Evolutionary conservation across 2,329 filamentous ascomycete genomes (phyloP).

Genomic region (Penicillium sp.): DNA sequence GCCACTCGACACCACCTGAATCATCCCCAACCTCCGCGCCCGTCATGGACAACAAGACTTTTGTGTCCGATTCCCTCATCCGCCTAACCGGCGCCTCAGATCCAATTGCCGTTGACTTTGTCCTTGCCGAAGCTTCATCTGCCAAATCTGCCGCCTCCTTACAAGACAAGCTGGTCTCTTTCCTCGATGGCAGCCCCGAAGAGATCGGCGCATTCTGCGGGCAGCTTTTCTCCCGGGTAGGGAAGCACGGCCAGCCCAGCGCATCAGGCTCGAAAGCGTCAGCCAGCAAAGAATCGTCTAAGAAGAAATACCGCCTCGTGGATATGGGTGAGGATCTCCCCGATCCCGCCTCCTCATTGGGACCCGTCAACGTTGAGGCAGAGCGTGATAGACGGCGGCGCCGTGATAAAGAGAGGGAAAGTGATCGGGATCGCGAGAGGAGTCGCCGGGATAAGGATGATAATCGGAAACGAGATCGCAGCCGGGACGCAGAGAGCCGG

Average conservation of each 20-base stretch:
- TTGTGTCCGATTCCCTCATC: constrained; percentile 54
- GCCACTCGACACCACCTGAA: not conserved
- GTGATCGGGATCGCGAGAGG: constrained; percentile 29
- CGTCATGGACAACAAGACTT: constrained; percentile 43
- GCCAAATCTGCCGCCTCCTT: constrained; percentile 52
- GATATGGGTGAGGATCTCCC: constrained; percentile 55
- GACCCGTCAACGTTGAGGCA: constrained; percentile 38
- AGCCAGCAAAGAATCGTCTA: constrained; percentile 34
- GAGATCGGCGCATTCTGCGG: constrained; percentile 52
- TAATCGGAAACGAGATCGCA: constrained; percentile 42
- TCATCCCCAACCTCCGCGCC: not conserved
- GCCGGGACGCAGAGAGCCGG: constrained; percentile 36
- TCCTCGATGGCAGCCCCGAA: constrained; percentile 52
- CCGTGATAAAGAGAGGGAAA: constrained; percentile 21
- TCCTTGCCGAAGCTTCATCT: constrained; percentile 55
- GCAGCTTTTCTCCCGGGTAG: constrained; percentile 45
- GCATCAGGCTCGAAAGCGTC: constrained; percentile 13
- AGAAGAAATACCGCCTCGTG: constrained; percentile 56
- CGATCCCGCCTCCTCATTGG: constrained; percentile 33
- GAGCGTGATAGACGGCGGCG: constrained; percentile 38
- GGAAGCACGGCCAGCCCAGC: constrained; percentile 22
- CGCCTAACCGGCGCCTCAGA: constrained; percentile 58
- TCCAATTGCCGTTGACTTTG: constrained; percentile 58
- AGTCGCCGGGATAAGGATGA: constrained; percentile 38
- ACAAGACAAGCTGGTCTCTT: constrained; percentile 53